phyloP scores from a whole-genome alignment of 345 rosid species.

The Aquilaria yunnanensis region DNA sequence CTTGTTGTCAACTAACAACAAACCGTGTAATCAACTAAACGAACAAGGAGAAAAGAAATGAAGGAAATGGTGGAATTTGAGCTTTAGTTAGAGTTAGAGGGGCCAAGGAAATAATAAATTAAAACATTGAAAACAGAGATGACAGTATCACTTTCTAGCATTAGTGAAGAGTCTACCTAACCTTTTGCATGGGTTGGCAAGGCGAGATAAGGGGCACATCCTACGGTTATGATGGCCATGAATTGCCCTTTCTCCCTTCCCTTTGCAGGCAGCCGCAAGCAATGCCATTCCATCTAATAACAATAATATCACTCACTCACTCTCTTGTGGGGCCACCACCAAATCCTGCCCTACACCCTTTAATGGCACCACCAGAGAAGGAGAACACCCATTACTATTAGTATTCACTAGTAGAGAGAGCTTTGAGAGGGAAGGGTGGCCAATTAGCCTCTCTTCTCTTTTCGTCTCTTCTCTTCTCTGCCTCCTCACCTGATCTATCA shows the following conservation, averaged over 20 bases:
- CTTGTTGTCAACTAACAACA: too few relatives aligned
- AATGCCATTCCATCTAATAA: background rate
- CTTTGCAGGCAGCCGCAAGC: too few relatives aligned
- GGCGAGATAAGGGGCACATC: slow-evolving; percentile 19
- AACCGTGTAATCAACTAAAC: background rate
- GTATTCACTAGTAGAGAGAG: background rate
- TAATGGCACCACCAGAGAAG: background rate
- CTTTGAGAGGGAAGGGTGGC: background rate
- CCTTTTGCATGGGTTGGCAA: slow-evolving; percentile 20
- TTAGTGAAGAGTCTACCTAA: slow-evolving; percentile 23
- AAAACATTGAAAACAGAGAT: slow-evolving; percentile 2
- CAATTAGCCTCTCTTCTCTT: background rate
- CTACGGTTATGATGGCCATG: slow-evolving; percentile 26
- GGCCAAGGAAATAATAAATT: background rate
- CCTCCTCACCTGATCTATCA: background rate
- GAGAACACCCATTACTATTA: background rate
- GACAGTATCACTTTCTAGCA: slow-evolving; percentile 18
- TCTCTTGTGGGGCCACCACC: slow-evolving; percentile 7
- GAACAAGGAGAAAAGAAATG: background rate
- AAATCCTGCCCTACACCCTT: background rate
- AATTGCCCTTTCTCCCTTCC: slow-evolving; percentile 7
- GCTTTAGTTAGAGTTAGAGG: background rate
- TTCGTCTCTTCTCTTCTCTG: too few relatives aligned
- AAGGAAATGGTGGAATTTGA: too few relatives aligned
- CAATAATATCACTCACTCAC: background rate